These are phyloP conservation scores for Fusarium multiceps DNA, from an alignment of 2,329 filamentous ascomycete species.

Conservation along the genomic window DNA sequence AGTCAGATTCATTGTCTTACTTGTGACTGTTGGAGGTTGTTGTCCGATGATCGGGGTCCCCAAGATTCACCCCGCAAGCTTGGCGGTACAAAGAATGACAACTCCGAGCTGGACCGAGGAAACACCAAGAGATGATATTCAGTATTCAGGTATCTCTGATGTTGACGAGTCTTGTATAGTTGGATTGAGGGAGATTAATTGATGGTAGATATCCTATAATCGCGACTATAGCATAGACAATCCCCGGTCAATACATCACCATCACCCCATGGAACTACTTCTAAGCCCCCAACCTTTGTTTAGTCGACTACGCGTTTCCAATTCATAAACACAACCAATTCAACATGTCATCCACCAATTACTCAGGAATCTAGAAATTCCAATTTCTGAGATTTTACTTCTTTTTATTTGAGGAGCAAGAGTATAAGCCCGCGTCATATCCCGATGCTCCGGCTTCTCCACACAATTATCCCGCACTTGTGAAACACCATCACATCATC, in stretches of 20 bases:
- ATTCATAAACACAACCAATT: not conserved
- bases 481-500: slow-evolving; percentile 22
- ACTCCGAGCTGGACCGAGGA: slow-evolving; percentile 16
- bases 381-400: not conserved
- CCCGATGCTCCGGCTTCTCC: slow-evolving; percentile 20
- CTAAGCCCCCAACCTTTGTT: slow-evolving; percentile 23
- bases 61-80: slow-evolving; percentile 33
- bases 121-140: not conserved
- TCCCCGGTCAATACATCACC: not conserved
- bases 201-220: not conserved
- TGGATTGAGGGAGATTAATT: not conserved
- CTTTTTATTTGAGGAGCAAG: not conserved
- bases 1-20: not conserved
- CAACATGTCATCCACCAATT: not conserved
- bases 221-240: not conserved
- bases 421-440: slow-evolving; percentile 6
- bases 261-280: slow-evolving; percentile 8
- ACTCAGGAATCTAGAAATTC: not conserved
- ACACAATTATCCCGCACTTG: slow-evolving; percentile 30
- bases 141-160: not conserved
- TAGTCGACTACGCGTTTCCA: slow-evolving; percentile 1
- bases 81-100: slow-evolving; percentile 14
- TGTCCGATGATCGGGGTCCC: slow-evolving; percentile 29
- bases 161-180: not conserved
- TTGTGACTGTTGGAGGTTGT: too few relatives aligned